Conservation (phyloP, 148 eudicot species). For the Arbutus unedo region DNA sequence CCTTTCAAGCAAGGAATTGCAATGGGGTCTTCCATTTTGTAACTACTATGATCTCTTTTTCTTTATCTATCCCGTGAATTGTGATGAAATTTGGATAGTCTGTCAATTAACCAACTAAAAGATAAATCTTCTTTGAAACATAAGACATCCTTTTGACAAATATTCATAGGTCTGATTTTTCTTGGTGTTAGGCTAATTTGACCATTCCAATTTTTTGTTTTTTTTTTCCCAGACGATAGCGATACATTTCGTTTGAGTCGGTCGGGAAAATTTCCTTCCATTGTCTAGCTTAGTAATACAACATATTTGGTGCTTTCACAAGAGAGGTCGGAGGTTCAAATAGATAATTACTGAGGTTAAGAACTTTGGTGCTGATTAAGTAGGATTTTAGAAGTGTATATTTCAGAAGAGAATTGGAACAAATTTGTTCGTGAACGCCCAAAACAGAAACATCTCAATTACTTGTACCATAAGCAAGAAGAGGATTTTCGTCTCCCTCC, state of each 20-base stretch:
- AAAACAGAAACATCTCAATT: not conserved
- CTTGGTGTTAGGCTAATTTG: not conserved
- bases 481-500: not conserved
- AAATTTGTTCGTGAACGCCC: not conserved
- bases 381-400: too few relatives aligned
- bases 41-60: not conserved
- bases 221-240: not conserved
- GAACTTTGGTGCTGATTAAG: too few relatives aligned
- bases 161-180: not conserved
- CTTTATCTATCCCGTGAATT: not conserved
- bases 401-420: not conserved
- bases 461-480: not conserved
- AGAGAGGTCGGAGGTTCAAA: too few relatives aligned
- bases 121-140: not conserved
- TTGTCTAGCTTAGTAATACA: not conserved
- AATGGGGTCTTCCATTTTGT: not conserved
- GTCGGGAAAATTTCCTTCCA: not conserved
- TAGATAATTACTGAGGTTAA: too few relatives aligned
- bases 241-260: not conserved
- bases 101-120: not conserved
- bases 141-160: not conserved
- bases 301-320: too few relatives aligned
- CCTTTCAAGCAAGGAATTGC: not conserved
- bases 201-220: not conserved
- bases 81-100: not conserved